Conservation (phyloP, 805 yeast genomes). For the Saturnispora halmiae region DNA sequence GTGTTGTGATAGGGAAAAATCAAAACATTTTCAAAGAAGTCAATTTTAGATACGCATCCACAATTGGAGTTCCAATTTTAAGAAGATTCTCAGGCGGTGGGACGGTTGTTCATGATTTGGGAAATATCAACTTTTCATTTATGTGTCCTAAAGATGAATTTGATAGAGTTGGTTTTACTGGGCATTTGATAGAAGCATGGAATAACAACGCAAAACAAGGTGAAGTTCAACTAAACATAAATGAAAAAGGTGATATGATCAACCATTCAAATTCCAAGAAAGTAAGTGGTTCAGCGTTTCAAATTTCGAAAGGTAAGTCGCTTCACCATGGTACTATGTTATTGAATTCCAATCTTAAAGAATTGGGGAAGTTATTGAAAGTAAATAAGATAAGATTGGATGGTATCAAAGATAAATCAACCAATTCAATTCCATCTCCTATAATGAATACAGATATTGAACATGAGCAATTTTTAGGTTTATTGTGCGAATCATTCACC, state of each 20-base stretch:
- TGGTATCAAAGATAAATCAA: slow-evolving; percentile 28
- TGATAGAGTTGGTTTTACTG: slow-evolving; percentile 44
- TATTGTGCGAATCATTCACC: slow-evolving; percentile 35
- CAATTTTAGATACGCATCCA: slow-evolving; percentile 46
- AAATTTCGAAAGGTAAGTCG: slow-evolving; percentile 69
- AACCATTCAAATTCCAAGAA: slow-evolving; percentile 39
- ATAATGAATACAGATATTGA: slow-evolving; percentile 55
- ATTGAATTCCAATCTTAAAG: slow-evolving; percentile 52
- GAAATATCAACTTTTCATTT: slow-evolving; percentile 80
- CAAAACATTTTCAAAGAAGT: slow-evolving; percentile 92
- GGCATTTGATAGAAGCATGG: slow-evolving; percentile 18
- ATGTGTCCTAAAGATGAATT: slow-evolving; percentile 57
- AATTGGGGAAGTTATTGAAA: slow-evolving; percentile 50
- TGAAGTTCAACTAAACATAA: slow-evolving; percentile 36
- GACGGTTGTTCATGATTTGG: slow-evolving; percentile 87
- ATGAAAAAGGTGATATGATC: slow-evolving; percentile 74
- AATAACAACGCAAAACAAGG: slow-evolving; percentile 15
- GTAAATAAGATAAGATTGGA: slow-evolving; percentile 15
- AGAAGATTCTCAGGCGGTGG: slow-evolving; percentile 93
- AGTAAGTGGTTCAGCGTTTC: slow-evolving; percentile 90
- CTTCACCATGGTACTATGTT: slow-evolving; percentile 97
- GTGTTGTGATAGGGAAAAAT: slow-evolving; percentile 92
- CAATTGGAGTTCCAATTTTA: slow-evolving; percentile 51
- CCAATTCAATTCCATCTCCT: slow-evolving; percentile 73
- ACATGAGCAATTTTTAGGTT: slow-evolving; percentile 36